These are phyloP conservation scores for Ceratorhiza oryzae-sativae DNA, from an alignment of 1,284 basidiomycete genomes.

Conservation along the genomic window DNA sequence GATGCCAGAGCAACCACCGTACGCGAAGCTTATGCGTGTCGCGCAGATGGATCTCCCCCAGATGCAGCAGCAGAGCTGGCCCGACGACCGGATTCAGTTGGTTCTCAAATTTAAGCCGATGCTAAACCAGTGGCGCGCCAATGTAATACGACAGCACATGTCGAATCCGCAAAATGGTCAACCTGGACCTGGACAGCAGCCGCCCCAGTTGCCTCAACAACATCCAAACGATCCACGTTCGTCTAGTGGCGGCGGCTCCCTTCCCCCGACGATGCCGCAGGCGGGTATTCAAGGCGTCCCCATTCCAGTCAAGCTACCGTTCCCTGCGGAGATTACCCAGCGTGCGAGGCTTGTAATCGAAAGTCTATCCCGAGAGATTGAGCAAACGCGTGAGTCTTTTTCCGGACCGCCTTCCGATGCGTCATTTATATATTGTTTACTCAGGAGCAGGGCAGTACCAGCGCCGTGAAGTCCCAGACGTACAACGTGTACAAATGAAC, in stretches of 20 bases:
- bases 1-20: conserved; percentile 27
- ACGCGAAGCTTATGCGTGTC: conserved; percentile 26
- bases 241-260: conserved; percentile 26
- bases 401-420: background rate
- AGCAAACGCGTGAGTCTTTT: conserved; percentile 27
- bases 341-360: conserved; percentile 31
- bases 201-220: background rate
- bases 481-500: conserved; percentile 36
- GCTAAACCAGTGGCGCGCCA: background rate
- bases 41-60: conserved; percentile 17
- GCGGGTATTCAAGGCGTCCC: conserved; percentile 1
- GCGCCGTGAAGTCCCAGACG: conserved; percentile 24
- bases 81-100: conserved; percentile 5
- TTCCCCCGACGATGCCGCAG: conserved; percentile 22
- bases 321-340: conserved; percentile 11
- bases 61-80: conserved; percentile 34
- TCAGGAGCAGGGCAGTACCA: conserved; percentile 8
- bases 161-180: background rate
- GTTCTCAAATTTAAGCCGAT: conserved; percentile 14
- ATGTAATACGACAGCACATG: conserved; percentile 15
- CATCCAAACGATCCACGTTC: conserved; percentile 26
- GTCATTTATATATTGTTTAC: background rate
- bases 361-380: conserved; percentile 28
- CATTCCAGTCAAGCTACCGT: conserved; percentile 13
- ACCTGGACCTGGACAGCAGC: conserved; percentile 3